Percentiles rank a stretch among this genome's conserved stretches.
These are phyloP conservation scores for Apostasia ramifera DNA, from an alignment of 106 monocot genomes.

Conservation along the genomic window DNA sequence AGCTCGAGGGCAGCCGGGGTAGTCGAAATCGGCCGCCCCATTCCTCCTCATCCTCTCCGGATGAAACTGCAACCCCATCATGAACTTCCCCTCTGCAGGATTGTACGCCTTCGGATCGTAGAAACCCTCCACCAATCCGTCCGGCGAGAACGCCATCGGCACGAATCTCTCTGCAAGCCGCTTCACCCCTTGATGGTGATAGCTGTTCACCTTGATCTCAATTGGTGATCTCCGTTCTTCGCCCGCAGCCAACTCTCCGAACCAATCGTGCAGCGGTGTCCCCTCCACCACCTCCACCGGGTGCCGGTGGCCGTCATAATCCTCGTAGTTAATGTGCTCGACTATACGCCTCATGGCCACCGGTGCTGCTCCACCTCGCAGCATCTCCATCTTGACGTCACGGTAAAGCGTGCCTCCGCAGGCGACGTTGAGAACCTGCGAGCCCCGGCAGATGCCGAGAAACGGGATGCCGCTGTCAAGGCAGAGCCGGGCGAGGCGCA, in stretches of 20 bases:
- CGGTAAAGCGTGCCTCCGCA: conserved; percentile 78
- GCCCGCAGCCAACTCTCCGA: background rate
- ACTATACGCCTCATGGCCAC: background rate
- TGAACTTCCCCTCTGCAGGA: conserved; percentile 77
- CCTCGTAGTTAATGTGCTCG: conserved; percentile 62
- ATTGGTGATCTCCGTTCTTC: background rate
- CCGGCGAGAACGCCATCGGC: conserved; percentile 61
- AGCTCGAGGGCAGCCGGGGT: conserved; percentile 70
- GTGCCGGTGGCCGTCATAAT: conserved; percentile 85
- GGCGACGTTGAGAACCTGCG: conserved; percentile 88
- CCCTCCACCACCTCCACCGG: conserved; percentile 31
- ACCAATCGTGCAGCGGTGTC: background rate
- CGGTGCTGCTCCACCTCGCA: background rate
- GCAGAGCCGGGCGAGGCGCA: conserved; percentile 74
- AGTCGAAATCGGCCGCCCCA: conserved; percentile 65
- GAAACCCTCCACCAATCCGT: conserved; percentile 82
- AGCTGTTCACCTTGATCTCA: conserved; percentile 88
- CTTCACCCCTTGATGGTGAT: conserved; percentile 94
- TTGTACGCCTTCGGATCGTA: conserved; percentile 74
- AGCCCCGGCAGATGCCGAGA: conserved; percentile 94
- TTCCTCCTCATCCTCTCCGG: conserved; percentile 77
- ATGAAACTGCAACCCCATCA: conserved; percentile 94
- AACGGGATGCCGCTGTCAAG: conserved; percentile 80
- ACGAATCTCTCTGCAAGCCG: conserved; percentile 68
- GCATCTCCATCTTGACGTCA: conserved; percentile 59